A percentile compares a stretch with the other conserved stretches of the same genome.
Conservation (phyloP, 2,329 filamentous ascomycete species). For the Drechslera avenae region DNA sequence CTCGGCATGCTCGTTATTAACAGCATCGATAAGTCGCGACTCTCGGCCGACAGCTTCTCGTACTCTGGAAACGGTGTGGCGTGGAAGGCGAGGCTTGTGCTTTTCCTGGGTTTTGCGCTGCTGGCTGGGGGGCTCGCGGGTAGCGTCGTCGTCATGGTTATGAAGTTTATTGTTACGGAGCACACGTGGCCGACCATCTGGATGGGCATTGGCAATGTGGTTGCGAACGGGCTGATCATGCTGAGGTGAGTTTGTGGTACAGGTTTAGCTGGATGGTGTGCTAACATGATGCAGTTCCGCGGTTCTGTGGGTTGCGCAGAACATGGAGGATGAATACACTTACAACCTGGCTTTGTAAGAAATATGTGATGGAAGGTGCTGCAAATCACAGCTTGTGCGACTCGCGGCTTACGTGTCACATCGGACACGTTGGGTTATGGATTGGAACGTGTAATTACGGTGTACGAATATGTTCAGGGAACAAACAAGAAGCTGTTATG, state of each 20-base stretch:
- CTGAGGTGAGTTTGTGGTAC: conserved; percentile 59
- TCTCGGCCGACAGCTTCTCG: conserved; percentile 67
- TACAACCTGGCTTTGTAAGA: conserved; percentile 65
- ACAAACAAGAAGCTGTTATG: neutral
- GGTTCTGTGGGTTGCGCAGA: conserved; percentile 72
- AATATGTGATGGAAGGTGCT: neutral
- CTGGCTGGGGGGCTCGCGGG: conserved; percentile 71
- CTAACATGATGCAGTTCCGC: conserved; percentile 57
- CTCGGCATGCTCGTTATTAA: conserved; percentile 76
- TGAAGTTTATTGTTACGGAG: conserved; percentile 68
- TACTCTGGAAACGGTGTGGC: conserved; percentile 69
- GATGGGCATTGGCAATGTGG: conserved; percentile 69
- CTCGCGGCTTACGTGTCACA: neutral
- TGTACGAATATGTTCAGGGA: conserved; percentile 12
- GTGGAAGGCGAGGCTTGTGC: conserved; percentile 71
- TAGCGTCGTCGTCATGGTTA: conserved; percentile 68
- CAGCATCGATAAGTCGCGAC: conserved; percentile 69
- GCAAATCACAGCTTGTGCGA: neutral
- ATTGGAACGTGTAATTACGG: neutral
- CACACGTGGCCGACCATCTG: conserved; percentile 67
- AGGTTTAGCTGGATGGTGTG: neutral
- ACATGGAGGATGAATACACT: conserved; percentile 74
- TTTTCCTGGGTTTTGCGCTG: conserved; percentile 72
- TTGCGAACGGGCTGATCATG: conserved; percentile 70
- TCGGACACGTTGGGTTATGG: neutral